Evolutionary conservation across 1,139 yeast species (phyloP).

Genomic region (Saccharomycopsis crataegensis): DNA sequence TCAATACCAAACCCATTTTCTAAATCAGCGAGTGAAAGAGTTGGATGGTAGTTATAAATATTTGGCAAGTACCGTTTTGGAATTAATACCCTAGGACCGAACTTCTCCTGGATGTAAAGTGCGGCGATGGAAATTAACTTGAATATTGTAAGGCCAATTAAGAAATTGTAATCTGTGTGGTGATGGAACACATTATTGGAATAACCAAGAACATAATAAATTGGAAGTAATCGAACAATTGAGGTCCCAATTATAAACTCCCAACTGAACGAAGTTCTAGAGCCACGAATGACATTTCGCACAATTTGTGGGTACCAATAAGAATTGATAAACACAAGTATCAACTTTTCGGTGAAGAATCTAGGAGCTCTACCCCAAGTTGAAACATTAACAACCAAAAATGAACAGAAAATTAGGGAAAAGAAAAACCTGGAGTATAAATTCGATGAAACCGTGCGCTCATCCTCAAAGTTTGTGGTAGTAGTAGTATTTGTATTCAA

Average conservation of each 20-base stretch:
- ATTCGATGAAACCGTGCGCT: conserved; percentile 50
- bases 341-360: conserved; percentile 47
- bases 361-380: conserved; percentile 61
- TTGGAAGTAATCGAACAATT: conserved; percentile 53
- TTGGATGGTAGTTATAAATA: conserved; percentile 75
- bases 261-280: conserved; percentile 62
- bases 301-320: conserved; percentile 90
- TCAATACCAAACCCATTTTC: conserved; percentile 46
- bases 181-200: conserved; percentile 48
- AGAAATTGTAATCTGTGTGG: conserved; percentile 47
- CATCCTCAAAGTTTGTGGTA: conserved; percentile 32
- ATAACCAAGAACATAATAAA: conserved; percentile 49
- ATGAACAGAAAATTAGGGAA: conserved; percentile 48
- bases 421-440: conserved; percentile 59
- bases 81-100: conserved; percentile 81
- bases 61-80: conserved; percentile 69
- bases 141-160: conserved; percentile 43
- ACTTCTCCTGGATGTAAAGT: conserved; percentile 50
- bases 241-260: conserved; percentile 65
- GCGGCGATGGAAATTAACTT: conserved; percentile 46
- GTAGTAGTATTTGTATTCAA: conserved; percentile 10
- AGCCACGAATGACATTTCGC: conserved; percentile 67
- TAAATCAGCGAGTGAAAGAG: conserved; percentile 50
- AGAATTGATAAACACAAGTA: conserved; percentile 50
- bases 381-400: conserved; percentile 49